Evolutionary conservation across 2,329 filamentous ascomycete genomes (phyloP).

Genomic region (Talaromyces sp.): DNA sequence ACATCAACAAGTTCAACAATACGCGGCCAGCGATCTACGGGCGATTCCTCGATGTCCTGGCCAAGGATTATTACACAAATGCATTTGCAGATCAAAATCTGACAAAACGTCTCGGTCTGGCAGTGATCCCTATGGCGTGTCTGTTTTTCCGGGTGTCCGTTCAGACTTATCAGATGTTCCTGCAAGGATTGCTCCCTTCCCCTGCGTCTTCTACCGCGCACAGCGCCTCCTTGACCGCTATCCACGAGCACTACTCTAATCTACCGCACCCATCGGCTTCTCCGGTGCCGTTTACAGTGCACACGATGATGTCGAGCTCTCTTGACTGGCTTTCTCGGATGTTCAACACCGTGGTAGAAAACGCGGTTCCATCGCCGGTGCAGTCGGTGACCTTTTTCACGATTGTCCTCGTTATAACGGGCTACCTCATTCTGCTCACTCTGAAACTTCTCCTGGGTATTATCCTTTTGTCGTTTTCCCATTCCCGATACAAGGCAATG

Average conservation of each 20-base stretch:
- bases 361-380: conserved; percentile 38
- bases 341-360: conserved; percentile 36
- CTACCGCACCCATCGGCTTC: conserved; percentile 62
- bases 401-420: conserved; percentile 76
- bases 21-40: conserved; percentile 86
- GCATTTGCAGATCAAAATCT: conserved; percentile 88
- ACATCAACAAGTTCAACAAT: conserved; percentile 98
- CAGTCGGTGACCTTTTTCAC: conserved; percentile 51
- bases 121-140: conserved; percentile 86
- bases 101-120: conserved; percentile 81
- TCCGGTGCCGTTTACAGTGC: conserved; percentile 56
- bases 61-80: conserved; percentile 97
- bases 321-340: conserved; percentile 39
- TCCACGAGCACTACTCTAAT: conserved; percentile 49
- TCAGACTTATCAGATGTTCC: conserved; percentile 97
- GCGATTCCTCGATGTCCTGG: conserved; percentile 85
- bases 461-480: conserved; percentile 72
- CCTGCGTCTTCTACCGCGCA: conserved; percentile 48
- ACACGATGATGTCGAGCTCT: conserved; percentile 53
- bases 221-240: conserved; percentile 36
- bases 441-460: conserved; percentile 85
- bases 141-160: conserved; percentile 90
- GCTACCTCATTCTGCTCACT: conserved; percentile 79
- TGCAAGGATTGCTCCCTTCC: conserved; percentile 77
- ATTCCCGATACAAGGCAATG: conserved; percentile 76